These are phyloP conservation scores for Phaffia australis DNA, from an alignment of 768 basidiomycete species.

Conservation along the genomic window DNA sequence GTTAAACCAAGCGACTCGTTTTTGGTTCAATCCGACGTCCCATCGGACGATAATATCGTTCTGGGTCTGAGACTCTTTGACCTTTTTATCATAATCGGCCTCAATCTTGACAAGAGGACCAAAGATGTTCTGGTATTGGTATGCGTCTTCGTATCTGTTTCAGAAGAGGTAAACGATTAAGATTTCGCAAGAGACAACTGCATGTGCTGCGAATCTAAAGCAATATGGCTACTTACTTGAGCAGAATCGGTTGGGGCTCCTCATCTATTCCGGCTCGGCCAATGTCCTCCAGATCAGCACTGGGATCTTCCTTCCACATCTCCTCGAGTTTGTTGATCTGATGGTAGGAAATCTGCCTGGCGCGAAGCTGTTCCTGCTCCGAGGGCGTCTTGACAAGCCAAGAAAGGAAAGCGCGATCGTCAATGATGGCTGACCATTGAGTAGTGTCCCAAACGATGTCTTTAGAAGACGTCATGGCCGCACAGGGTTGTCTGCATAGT, in stretches of 20 bases:
- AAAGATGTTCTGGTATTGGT: conserved; percentile 99
- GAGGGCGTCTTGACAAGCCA: conserved; percentile 97
- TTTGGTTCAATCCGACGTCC: conserved; percentile 97
- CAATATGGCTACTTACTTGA: conserved; percentile 41
- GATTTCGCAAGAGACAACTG: not conserved
- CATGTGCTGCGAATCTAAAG: not conserved
- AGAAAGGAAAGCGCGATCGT: conserved; percentile 95
- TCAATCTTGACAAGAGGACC: conserved; percentile 99
- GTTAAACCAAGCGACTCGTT: conserved; percentile 95
- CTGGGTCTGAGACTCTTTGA: conserved; percentile 98
- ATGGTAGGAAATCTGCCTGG: conserved; percentile 89
- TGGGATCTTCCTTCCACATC: conserved; percentile 91
- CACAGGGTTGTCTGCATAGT: conserved; percentile 76
- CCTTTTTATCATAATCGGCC: conserved; percentile 93
- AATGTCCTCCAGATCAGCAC: conserved; percentile 87
- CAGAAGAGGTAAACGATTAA: not conserved
- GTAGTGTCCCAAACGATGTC: conserved; percentile 98
- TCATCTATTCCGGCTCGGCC: conserved; percentile 97
- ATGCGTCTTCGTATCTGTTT: conserved; percentile 80
- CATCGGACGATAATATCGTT: conserved; percentile 90
- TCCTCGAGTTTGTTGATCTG: conserved; percentile 98
- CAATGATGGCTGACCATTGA: conserved; percentile 96
- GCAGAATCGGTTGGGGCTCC: conserved; percentile 81
- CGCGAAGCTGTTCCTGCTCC: conserved; percentile 89
- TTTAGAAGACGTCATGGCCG: conserved; percentile 72